Evolutionary conservation across 345 rosid species (phyloP), one percentile per base, ranked within the genome.

Genomic region (Corchorus olitorius): DNA sequence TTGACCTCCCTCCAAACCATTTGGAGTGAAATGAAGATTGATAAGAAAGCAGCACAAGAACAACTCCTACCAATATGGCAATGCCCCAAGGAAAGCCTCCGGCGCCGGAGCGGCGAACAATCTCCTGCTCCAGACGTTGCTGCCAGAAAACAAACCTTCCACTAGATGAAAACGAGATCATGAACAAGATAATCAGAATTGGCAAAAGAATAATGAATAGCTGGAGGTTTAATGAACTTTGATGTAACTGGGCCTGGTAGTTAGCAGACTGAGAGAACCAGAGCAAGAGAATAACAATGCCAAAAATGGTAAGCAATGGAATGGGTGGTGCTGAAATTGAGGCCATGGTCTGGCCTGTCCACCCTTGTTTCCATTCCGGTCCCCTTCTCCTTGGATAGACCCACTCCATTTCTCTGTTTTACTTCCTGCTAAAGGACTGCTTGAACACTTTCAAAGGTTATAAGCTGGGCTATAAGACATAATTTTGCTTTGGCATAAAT

Each of bases 321-420:
- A 75, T 61, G 0, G 94, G 88, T 4, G 88, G 90, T 1, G 73
- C 5, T 0, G 91, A 84, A 39, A 81, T 10, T 4, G 93, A 85
- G 37, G 79, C 22, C 59, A 84, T 9, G 49, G 88, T 83, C 56
- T 82, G 84, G 69, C 77, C 77, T 48, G 83, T 54, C 91, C 91
- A 84, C 13, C 89, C 86, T 16, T 82, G 87, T 80, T 88, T 89
- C 90, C 91, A 86, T 43, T 85, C 81, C 1, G 89, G 90, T 41
- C 88, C 90, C 70, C 90, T 85, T 83, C 90, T 86, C 67, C 27
- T 84, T 0, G 88, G 80, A 59, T 85, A 78, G 3, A 84, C 60
- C 91, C 90, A 86, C n/a, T 89, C 93, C 91, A 84, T 87, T 77
- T 33, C 43, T 22, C 43, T n/a, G 19, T n/a, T 54, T 35, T 8